Percentiles rank a stretch among this genome's conserved stretches.
Conservation (phyloP, 2,329 filamentous ascomycete genomes). For the Orbilia ellipsospora region DNA sequence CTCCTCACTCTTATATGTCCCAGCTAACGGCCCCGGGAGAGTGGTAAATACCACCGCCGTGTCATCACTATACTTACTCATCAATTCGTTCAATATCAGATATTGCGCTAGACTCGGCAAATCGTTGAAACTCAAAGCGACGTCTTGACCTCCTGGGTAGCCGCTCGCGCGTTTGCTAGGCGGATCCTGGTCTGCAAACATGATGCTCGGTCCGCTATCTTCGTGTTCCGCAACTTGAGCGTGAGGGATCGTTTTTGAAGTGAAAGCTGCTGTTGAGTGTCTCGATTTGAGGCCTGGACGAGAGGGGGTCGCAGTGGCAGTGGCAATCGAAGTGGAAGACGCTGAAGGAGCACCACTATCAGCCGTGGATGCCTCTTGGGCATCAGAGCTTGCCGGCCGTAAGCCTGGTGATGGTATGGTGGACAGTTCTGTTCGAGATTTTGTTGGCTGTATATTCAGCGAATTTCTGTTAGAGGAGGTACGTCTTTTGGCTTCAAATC, state of each 20-base stretch:
- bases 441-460: neutral
- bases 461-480: constrained; percentile 1
- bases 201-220: constrained; percentile 75
- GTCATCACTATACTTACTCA: constrained; percentile 73
- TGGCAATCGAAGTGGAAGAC: constrained; percentile 60
- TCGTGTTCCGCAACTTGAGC: constrained; percentile 75
- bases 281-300: constrained; percentile 42
- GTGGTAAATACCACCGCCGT: constrained; percentile 87
- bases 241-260: constrained; percentile 77
- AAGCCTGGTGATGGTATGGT: constrained; percentile 3
- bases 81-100: constrained; percentile 85
- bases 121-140: constrained; percentile 85
- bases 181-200: constrained; percentile 72
- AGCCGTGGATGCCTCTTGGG: neutral
- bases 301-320: constrained; percentile 45
- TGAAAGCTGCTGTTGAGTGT: constrained; percentile 68
- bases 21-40: constrained; percentile 81
- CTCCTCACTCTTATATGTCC: constrained; percentile 76
- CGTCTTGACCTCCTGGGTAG: constrained; percentile 70
- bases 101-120: constrained; percentile 85
- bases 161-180: constrained; percentile 63
- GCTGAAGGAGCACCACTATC: constrained; percentile 26
- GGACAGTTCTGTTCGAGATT: constrained; percentile 1
- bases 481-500: constrained; percentile 39
- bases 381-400: constrained; percentile 6